Percentiles rank a stretch among this genome's conserved stretches.
Conservation (phyloP, 202 grass and related monocot species). For the Setaria italica region DNA sequence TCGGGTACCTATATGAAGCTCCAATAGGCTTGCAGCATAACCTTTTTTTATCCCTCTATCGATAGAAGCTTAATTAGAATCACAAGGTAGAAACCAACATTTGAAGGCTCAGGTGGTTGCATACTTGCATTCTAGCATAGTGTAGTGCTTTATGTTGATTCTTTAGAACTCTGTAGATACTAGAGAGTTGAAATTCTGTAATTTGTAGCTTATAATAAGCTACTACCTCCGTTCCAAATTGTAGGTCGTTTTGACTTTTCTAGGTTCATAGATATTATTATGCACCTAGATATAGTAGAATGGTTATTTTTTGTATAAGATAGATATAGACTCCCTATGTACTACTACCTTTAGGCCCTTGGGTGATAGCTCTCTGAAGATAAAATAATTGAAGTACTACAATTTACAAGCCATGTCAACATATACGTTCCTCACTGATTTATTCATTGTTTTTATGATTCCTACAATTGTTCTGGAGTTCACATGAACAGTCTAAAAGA, state of each 20-base stretch:
- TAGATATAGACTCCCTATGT: background rate
- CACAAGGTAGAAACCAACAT: conserved; percentile 1
- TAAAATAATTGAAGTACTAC: conserved; percentile 24
- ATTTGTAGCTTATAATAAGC: background rate
- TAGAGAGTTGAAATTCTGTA: background rate
- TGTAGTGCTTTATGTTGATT: no score
- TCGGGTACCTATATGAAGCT: background rate
- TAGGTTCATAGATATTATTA: no score
- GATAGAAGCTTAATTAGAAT: conserved; percentile 24
- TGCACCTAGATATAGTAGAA: no score
- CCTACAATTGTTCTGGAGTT: conserved; percentile 1
- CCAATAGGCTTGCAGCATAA: background rate
- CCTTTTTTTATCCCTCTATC: background rate
- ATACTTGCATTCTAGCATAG: no score
- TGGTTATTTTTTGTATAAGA: background rate
- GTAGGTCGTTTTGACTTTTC: no score
- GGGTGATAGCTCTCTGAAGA: conserved; percentile 4
- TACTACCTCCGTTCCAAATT: background rate
- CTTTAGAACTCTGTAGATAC: background rate
- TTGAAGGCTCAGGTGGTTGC: background rate
- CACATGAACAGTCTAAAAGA: background rate
- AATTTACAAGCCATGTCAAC: background rate
- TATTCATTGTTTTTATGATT: conserved; percentile 9
- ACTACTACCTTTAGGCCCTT: background rate
- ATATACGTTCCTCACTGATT: conserved; percentile 16